Evolutionary conservation across 257 asterid species (phyloP), one percentile per base, ranked within the genome.

Genomic region (Dorcoceras hygrometricum): DNA sequence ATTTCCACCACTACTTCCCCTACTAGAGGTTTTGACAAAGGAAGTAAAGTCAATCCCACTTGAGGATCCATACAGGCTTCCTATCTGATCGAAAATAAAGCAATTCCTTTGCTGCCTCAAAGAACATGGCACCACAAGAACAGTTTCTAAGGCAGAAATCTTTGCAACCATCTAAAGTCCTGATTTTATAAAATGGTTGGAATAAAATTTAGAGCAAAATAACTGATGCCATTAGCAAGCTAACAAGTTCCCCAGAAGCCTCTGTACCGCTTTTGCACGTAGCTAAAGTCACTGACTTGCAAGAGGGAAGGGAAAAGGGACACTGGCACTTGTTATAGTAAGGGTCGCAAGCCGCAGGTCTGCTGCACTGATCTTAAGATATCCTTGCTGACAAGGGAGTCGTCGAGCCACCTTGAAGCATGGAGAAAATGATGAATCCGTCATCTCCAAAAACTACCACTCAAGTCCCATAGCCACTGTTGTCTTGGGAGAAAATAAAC

Each of bases 281-380:
- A 14, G 95, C 78, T 19, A 46, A 32, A 59, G 56, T 58, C 73
- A 77, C 50, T 0, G 84, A 76, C 63, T 71, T 89, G 76, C 96
- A 89, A 56, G 95, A 81, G 9, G 92, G 79, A 65, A 91, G 77
- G 14, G 83, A 26, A 6, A 78, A 74, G 50, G 90, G 96, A 59
- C 98, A 91, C 66, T 81, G 90, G 67, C 98, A 91, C 46, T 6
- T 73, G 62, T 80, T 91, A 20, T 43, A 69, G 65, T 79, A 87
- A 0, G 96, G 87, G 54, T 83, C 92, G 62, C 96, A 91, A n/a
- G 96, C 91, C 18, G 95, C 75, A 0, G 96, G 96, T 7, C 85
- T 79, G 29, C 92, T 76, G 54, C 98, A 91, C 43, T 69, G 80
- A 65, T 91, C 90, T 34, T 71, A 74, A 6, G 99, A 97, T 68